Evolutionary conservation across 176 grass and related monocot species (phyloP), one percentile per base, ranked within the genome.

Genomic region (Poa annua): DNA sequence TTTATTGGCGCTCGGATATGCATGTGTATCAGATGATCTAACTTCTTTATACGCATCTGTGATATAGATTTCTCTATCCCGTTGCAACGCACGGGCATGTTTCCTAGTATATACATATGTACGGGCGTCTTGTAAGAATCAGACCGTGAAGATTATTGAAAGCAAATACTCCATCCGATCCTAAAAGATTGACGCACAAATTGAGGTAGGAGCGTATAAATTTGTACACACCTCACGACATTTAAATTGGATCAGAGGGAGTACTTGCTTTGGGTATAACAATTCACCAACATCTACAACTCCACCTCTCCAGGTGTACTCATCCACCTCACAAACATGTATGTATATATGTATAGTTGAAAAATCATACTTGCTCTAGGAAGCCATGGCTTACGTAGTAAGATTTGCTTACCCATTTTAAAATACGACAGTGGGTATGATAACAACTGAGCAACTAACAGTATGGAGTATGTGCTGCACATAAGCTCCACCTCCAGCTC

Each of bases 381-480:
- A 33, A 5, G n/a, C 39, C 47, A 4, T 33, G 47, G 42, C 13
- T 47, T 6, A 71, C 12, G 11, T 47, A 52, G 50, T 52, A 21
- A 56, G 55, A 25, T 50, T 33, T 75, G n/a, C 22, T 33, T 75
- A 6, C 10, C 36, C 11, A 6, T 76, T 38, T 22, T 20, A 12
- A 55, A 38, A 55, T 13, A 25, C 71, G 4, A 34, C 71, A 52
- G 25, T 52, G 47, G 3, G 33, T 15, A 54, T 57, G 74, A 76
- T 36, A 76, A 13, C 74, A 56, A 77, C 34, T 17, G 13, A 77
- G n/a, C n/a, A 60, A 44, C 75, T 53, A 59, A 77, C 53, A 41
- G 4, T 61, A 61, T 44, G 35, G 13, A 26, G 20, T 42, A 38
- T 77, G 35, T 8, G 35, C 20, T 41, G 20, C 34, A 59, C 75